phyloP scores from a whole-genome alignment of 73 alveolate species.

The Paramecium bursaria region DNA sequence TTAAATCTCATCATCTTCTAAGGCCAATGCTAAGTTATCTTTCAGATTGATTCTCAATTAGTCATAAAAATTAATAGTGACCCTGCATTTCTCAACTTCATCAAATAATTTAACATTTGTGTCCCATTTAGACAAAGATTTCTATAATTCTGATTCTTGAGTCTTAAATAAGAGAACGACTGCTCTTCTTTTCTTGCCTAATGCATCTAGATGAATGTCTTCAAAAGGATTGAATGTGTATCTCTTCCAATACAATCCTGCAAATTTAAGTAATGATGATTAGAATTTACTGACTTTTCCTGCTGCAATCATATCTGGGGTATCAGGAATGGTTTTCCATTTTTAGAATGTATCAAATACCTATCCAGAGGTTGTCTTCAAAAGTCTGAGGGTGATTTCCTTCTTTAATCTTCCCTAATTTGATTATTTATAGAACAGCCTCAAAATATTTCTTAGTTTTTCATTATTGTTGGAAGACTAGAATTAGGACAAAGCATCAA shows the following conservation, averaged over 20 bases:
- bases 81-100: conserved; percentile 43
- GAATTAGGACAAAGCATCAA: no score
- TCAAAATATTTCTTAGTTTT: neutral
- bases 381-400: neutral
- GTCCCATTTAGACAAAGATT: conserved; percentile 1
- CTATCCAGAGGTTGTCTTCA: neutral
- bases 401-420: neutral
- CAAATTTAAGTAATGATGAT: no score
- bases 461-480: neutral
- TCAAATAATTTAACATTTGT: neutral
- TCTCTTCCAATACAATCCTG: no score
- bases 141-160: conserved; percentile 51
- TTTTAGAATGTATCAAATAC: neutral
- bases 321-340: neutral
- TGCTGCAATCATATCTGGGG: neutral
- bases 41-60: neutral
- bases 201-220: conserved; percentile 12
- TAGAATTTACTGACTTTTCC: neutral
- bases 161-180: conserved; percentile 21
- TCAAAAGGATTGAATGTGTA: neutral
- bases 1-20: conserved; percentile 14
- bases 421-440: no score
- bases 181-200: conserved; percentile 4
- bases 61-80: conserved; percentile 1
- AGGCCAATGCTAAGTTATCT: neutral